phyloP scores from a whole-genome alignment of 352 stramenopile genomes.

The Pythium brachiatum region DNA sequence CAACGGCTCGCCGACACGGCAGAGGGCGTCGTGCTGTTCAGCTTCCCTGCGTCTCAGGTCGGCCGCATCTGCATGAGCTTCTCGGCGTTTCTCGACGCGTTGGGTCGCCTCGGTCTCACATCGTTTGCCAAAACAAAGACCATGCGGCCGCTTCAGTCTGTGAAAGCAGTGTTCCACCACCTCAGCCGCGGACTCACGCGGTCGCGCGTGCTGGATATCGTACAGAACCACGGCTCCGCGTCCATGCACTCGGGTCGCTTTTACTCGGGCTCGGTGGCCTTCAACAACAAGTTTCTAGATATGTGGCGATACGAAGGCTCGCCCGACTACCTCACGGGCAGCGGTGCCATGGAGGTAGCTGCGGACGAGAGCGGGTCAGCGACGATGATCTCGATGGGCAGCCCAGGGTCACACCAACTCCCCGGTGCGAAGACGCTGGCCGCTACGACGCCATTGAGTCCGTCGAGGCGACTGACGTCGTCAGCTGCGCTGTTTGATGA shows the following conservation, averaged over 20 bases:
- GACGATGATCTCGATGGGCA: no score
- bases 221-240: conserved; percentile 62
- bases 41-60: conserved; percentile 47
- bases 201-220: conserved; percentile 59
- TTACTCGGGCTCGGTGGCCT: conserved; percentile 68
- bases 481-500: conserved; percentile 47
- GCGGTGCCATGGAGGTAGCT: background rate
- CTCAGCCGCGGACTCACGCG: conserved; percentile 64
- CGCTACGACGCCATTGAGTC: conserved; percentile 9
- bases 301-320: conserved; percentile 82
- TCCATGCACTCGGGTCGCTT: conserved; percentile 70
- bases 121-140: conserved; percentile 45
- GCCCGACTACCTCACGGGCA: conserved; percentile 64
- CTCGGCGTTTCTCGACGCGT: conserved; percentile 62
- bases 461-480: conserved; percentile 22
- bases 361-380: background rate
- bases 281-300: conserved; percentile 79
- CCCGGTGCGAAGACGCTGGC: background rate
- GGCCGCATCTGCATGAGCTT: conserved; percentile 64
- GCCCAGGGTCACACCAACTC: background rate
- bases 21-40: conserved; percentile 49
- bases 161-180: conserved; percentile 80
- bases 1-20: conserved; percentile 39
- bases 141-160: conserved; percentile 52
- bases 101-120: conserved; percentile 53